These are phyloP conservation scores for Gleditsia sinensis DNA, from an alignment of 306 rosid genomes.

Conservation along the genomic window DNA sequence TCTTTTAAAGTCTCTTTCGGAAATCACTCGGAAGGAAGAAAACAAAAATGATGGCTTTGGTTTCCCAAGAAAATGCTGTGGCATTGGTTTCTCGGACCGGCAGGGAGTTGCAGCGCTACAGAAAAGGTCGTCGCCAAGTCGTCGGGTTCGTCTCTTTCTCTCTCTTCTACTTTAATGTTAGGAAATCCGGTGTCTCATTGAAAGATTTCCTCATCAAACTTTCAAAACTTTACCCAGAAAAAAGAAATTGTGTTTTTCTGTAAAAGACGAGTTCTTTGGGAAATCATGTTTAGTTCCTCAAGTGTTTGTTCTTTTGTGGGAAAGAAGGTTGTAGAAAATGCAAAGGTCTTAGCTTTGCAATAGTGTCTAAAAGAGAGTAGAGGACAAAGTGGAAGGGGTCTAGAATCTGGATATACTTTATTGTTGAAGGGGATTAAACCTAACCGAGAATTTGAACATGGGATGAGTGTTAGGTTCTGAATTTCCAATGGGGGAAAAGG, in stretches of 20 bases:
- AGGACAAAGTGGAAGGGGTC: neutral
- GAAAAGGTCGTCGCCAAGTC: constrained; percentile 88
- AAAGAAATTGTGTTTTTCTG: neutral
- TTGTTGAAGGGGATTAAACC: too few species aligned
- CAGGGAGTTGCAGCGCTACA: constrained; percentile 84
- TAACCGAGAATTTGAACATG: constrained; percentile 2
- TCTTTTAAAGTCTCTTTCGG: neutral
- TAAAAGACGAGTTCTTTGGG: neutral
- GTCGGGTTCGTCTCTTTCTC: constrained; percentile 75
- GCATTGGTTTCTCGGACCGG: constrained; percentile 94
- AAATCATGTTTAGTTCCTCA: neutral
- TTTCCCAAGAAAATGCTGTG: constrained; percentile 64
- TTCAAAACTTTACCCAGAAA: neutral
- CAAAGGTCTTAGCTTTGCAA: neutral
- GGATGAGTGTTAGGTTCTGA: neutral
- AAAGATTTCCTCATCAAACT: neutral
- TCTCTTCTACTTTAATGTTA: neutral
- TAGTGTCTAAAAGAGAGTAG: neutral
- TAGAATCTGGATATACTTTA: too few species aligned
- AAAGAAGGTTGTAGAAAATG: neutral
- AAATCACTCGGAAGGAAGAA: neutral
- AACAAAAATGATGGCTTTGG: constrained; percentile 63
- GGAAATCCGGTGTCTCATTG: neutral
- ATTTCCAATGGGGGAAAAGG: constrained; percentile 7
- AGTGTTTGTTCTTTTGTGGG: constrained; percentile 2